Conservation (phyloP, 768 basidiomycete genomes). For the Suillus cothurnatus region DNA sequence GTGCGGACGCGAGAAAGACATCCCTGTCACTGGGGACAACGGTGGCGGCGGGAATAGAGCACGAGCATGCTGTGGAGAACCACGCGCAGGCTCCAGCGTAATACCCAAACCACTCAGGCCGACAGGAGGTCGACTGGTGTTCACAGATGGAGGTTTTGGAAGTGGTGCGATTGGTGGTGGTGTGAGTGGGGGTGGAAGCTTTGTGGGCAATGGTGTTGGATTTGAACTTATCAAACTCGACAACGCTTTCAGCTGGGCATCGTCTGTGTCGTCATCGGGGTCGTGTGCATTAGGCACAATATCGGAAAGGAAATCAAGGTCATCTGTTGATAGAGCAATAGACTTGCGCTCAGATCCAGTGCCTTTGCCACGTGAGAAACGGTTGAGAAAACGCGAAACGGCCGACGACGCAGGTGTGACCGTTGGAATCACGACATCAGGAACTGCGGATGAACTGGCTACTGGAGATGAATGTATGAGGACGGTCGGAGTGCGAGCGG, state of each 20-base stretch:
- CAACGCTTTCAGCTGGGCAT: conserved; percentile 38
- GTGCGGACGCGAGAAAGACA: conserved; percentile 18
- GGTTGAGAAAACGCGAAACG: conserved; percentile 80
- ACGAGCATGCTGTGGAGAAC: conserved; percentile 7
- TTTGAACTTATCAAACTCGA: conserved; percentile 45
- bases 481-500: conserved; percentile 13
- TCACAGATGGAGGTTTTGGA: conserved; percentile 26
- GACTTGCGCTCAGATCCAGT: conserved; percentile 46
- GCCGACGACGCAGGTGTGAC: conserved; percentile 53
- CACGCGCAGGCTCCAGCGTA: conserved; percentile 2
- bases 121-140: conserved; percentile 16
- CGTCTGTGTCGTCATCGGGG: conserved; percentile 37
- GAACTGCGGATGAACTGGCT: conserved; percentile 10
- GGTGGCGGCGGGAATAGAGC: conserved; percentile 23
- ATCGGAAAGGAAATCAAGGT: conserved; percentile 80
- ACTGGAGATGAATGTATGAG: conserved; percentile 8
- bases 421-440: conserved; percentile 8
- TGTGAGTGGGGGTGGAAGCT: conserved; percentile 50
- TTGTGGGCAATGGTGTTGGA: conserved; percentile 39
- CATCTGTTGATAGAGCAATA: conserved; percentile 74
- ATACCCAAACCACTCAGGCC: conserved; percentile 8
- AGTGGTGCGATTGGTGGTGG: conserved; percentile 41
- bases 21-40: conserved; percentile 35
- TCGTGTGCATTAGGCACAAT: conserved; percentile 58
- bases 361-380: conserved; percentile 60